Base-by-base conservation (phyloP, 2,329 filamentous ascomycete genomes). In the Sphaerulina musiva region DNA sequence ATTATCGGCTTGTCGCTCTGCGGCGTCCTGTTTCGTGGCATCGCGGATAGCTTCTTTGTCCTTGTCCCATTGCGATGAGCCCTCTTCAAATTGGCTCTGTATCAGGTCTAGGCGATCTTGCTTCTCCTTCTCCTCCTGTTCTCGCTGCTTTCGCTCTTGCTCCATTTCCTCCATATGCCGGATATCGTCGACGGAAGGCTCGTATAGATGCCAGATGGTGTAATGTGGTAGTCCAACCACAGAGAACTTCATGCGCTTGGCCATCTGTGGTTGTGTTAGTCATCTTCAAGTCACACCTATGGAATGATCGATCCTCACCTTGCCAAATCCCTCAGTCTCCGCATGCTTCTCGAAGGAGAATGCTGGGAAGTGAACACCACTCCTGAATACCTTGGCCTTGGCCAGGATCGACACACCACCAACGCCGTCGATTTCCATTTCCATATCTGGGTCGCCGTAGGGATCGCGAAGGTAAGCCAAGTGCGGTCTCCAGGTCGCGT, bases 151-250 rank as follows among this genome's bases (percentile, higher is more conserved):
- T 52, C 86, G 83, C 69, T 97, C 91, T 60, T 84, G 79, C 68
- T 97, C 92, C 92, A 97, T 96, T 73, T 96, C 90, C 81, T 91
- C 92, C 93, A 98, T 98, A 68, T 97, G 93, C 56, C 87, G 85
- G 59, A 97, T 88, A 66, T 98, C 93, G 67, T 98, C 93, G 12
- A 96, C 88, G 66, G 89, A 95, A n/a, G 93, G 93, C 72, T 98
- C 93, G 76, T 98, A 98, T 66, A 98, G 78, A 84, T 98, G 93
- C 93, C 93, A 98, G 61, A 98, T 96, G 1, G 90, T 95, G 72
- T 98, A 98, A 70, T 98, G 93, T 6, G 93, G 93, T 45, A 98
- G 79, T 32, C 93, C 93, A 55, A 98, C 87, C 14, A 98, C 93
- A 0, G 91, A 95, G 68, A 89, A 97, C 56, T 87, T 80, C 93